Conservation (phyloP, 1,139 yeast genomes). For the Zygosaccharomyces pseudobailii region DNA sequence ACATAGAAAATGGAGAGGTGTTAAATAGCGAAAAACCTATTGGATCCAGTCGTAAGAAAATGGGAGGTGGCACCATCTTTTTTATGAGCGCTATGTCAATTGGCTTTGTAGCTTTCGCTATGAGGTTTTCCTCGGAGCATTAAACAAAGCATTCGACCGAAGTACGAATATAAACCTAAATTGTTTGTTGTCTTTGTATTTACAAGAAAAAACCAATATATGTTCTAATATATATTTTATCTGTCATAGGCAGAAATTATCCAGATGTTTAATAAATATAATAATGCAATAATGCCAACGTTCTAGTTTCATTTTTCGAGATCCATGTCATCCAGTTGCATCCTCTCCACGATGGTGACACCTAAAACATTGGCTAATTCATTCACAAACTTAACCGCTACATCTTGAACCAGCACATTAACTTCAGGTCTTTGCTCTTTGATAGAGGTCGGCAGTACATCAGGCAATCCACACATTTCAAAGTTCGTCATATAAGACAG, state of each 20-base stretch:
- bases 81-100: slow-evolving; percentile 21
- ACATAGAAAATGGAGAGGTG: slow-evolving; percentile 4
- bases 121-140: slow-evolving; percentile 15
- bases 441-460: slow-evolving; percentile 52
- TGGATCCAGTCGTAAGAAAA: slow-evolving; percentile 4
- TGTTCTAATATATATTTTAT: not conserved
- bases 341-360: slow-evolving; percentile 43
- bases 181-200: not conserved
- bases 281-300: not conserved
- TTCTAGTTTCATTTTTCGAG: slow-evolving; percentile 5
- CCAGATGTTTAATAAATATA: slow-evolving; percentile 1
- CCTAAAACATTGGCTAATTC: slow-evolving; percentile 49
- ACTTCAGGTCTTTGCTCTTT: slow-evolving; percentile 26
- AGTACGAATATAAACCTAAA: not conserved
- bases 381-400: slow-evolving; percentile 49
- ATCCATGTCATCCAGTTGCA: slow-evolving; percentile 31
- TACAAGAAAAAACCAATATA: not conserved
- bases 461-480: slow-evolving; percentile 83
- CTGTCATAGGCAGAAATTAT: not conserved
- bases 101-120: slow-evolving; percentile 20
- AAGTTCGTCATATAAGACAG: slow-evolving; percentile 62
- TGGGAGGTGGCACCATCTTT: slow-evolving; percentile 10
- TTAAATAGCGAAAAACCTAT: slow-evolving; percentile 5
- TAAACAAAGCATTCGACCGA: not conserved
- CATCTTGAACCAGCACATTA: slow-evolving; percentile 36